Conservation (phyloP, 2,329 filamentous ascomycete species). For the Elsinoe australis region DNA sequence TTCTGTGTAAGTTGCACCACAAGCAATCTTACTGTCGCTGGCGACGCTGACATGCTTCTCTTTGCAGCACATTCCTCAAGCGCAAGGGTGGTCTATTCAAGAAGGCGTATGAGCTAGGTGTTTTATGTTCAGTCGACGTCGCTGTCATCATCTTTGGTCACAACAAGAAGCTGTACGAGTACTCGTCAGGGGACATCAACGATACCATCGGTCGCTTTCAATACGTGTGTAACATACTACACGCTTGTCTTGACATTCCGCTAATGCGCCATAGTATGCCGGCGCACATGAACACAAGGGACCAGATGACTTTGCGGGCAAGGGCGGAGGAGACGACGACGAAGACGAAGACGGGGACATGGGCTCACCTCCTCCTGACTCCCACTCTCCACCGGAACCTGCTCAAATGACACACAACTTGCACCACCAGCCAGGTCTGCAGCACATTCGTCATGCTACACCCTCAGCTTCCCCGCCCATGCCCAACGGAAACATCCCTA, state of each 20-base stretch:
- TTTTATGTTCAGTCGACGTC: slow-evolving; percentile 96
- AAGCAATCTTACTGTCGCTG: slow-evolving; percentile 11
- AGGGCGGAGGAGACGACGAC: slow-evolving; percentile 55
- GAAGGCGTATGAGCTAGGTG: slow-evolving; percentile 96
- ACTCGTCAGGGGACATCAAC: slow-evolving; percentile 87
- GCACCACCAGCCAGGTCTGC: slow-evolving; percentile 55
- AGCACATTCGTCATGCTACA: slow-evolving; percentile 73
- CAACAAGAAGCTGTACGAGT: slow-evolving; percentile 99
- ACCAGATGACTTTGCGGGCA: slow-evolving; percentile 81
- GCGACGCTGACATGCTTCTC: slow-evolving; percentile 15
- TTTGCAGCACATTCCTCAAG: slow-evolving; percentile 82
- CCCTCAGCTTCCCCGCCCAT: slow-evolving; percentile 86
- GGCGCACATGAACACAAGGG: slow-evolving; percentile 94
- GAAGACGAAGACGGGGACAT: slow-evolving; percentile 78
- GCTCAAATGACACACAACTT: slow-evolving; percentile 42
- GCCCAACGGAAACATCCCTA: slow-evolving; percentile 59
- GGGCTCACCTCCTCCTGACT: slow-evolving; percentile 52
- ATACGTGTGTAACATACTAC: slow-evolving; percentile 59
- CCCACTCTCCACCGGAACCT: slow-evolving; percentile 54
- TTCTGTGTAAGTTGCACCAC: slow-evolving; percentile 63
- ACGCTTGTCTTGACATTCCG: slow-evolving; percentile 19
- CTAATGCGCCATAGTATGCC: slow-evolving; percentile 60
- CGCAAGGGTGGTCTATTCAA: slow-evolving; percentile 98
- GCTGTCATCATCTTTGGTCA: slow-evolving; percentile 97
- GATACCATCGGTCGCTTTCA: slow-evolving; percentile 82